A percentile compares a stretch with the other conserved stretches of the same genome.
phyloP scores from a whole-genome alignment of 768 basidiomycete genomes.

The Mycena rosella region DNA sequence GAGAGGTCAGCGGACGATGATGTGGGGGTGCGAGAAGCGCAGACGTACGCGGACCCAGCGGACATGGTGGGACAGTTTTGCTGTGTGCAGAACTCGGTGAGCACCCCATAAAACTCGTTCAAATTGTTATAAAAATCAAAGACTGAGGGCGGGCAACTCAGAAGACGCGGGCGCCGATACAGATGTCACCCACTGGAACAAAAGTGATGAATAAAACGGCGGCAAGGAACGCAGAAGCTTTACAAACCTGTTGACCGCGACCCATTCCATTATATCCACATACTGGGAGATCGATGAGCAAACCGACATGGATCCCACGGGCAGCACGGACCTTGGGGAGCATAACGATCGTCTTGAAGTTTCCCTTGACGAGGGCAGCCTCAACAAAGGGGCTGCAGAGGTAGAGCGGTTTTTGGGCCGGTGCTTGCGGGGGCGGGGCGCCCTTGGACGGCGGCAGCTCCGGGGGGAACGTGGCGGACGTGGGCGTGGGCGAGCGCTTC shows the following conservation, averaged over 20 bases:
- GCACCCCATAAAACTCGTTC: conserved; percentile 96
- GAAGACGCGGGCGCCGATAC: not conserved
- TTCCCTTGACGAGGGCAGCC: conserved; percentile 95
- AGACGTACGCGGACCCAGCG: conserved; percentile 84
- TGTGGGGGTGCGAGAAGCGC: not conserved
- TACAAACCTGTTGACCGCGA: conserved; percentile 62
- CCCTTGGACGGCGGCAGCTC: conserved; percentile 55
- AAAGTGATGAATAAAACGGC: not conserved
- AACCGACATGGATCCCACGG: no score
- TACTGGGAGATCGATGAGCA: no score
- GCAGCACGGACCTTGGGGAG: no score
- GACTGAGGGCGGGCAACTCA: conserved; percentile 60
- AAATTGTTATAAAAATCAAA: conserved; percentile 98
- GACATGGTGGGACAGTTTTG: conserved; percentile 94
- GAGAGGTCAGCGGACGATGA: conserved; percentile 1
- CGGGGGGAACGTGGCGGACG: conserved; percentile 69
- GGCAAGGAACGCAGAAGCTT: not conserved
- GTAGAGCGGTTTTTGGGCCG: conserved; percentile 77
- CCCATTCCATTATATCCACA: conserved; percentile 99
- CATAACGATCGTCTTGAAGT: conserved; percentile 97
- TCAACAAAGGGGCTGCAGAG: conserved; percentile 97
- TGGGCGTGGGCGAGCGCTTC: conserved; percentile 83
- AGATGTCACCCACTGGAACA: conserved; percentile 65
- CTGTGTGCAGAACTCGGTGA: conserved; percentile 94
- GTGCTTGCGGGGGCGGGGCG: conserved; percentile 48